Conservation (phyloP, 306 rosid species). For the Lithocarpus polystachyus region DNA sequence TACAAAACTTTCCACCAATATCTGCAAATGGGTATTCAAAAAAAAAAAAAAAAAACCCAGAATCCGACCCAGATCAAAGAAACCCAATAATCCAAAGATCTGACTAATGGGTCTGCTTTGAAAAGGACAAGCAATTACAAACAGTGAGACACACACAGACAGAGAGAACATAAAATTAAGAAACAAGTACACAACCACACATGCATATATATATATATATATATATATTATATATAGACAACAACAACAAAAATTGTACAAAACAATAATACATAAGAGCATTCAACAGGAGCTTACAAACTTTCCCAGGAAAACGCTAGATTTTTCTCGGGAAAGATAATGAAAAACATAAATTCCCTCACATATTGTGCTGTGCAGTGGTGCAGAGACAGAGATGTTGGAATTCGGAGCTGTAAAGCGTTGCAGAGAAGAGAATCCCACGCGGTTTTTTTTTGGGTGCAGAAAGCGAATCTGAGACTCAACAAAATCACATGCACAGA, state of each 20-base stretch:
- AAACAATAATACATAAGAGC: too few species aligned
- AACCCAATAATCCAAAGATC: slow-evolving; percentile 24
- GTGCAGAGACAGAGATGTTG: neutral
- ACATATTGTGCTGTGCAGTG: neutral
- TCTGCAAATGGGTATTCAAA: neutral
- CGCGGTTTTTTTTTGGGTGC: neutral
- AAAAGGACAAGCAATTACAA: neutral
- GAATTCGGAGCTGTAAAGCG: slow-evolving; percentile 12
- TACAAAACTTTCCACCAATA: slow-evolving; percentile 7
- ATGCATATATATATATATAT: neutral
- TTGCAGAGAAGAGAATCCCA: slow-evolving; percentile 3
- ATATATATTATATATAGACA: too few species aligned
- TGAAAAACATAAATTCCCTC: neutral
- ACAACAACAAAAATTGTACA: too few species aligned
- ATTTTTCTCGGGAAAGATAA: neutral
- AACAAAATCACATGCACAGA: slow-evolving; percentile 8
- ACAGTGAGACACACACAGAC: neutral
- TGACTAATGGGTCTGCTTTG: neutral
- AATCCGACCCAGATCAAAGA: slow-evolving; percentile 6
- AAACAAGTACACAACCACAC: neutral
- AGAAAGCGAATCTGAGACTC: neutral
- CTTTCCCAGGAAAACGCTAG: neutral
- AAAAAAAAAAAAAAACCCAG: neutral
- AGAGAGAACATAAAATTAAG: neutral
- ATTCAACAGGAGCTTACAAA: neutral